These are phyloP conservation scores for Wallacemonas sp. DNA, from an alignment of 208 protist species.

Conservation along the genomic window DNA sequence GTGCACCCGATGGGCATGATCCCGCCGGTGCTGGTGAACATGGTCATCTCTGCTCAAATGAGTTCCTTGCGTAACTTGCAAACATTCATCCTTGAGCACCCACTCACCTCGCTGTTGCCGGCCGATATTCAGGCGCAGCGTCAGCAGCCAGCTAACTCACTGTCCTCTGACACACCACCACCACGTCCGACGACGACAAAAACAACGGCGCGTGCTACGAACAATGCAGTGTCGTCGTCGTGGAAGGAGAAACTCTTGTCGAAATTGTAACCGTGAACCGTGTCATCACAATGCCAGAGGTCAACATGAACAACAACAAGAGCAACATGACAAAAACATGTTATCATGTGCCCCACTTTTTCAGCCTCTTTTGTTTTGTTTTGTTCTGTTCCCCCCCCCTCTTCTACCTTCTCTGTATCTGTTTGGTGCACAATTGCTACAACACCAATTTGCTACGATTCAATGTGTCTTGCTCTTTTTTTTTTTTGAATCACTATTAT, in stretches of 20 bases:
- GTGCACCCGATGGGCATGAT: constrained; percentile 80
- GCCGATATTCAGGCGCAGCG: background rate
- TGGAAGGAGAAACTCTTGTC: constrained; percentile 13
- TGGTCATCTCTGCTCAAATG: constrained; percentile 64
- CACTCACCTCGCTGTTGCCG: constrained; percentile 22
- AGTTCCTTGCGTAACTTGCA: constrained; percentile 46
- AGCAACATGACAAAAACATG: too few relatives aligned
- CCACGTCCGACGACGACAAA: background rate
- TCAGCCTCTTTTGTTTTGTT: constrained; percentile 13
- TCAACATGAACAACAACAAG: too few relatives aligned
- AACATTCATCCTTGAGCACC: constrained; percentile 41
- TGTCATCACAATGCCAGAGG: too few relatives aligned
- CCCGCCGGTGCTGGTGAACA: constrained; percentile 59
- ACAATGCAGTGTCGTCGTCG: background rate
- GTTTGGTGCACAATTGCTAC: too few relatives aligned
- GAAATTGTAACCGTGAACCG: too few relatives aligned
- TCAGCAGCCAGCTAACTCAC: too few relatives aligned
- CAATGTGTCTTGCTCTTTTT: too few relatives aligned
- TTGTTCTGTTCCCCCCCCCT: too few relatives aligned
- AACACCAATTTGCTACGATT: too few relatives aligned
- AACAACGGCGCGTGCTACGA: background rate
- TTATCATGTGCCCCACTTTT: too few relatives aligned
- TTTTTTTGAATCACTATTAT: constrained; percentile 12
- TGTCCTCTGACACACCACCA: too few relatives aligned
- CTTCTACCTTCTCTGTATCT: too few relatives aligned